Evolutionary conservation across 352 stramenopile species (phyloP), one percentile per base, ranked within the genome.

Genomic region (Pythium brachiatum): DNA sequence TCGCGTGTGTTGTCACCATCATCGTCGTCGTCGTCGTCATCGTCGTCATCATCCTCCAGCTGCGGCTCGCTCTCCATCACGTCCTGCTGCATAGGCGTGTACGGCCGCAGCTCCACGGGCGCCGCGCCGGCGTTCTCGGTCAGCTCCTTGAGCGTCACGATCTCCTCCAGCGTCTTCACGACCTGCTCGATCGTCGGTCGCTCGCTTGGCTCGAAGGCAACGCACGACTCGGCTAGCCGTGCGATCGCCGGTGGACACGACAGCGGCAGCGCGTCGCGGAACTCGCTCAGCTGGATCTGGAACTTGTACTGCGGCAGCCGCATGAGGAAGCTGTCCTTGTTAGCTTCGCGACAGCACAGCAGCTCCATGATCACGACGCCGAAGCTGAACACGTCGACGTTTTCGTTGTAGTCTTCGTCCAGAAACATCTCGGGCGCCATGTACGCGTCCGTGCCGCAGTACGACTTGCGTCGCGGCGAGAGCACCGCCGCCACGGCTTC

Each of bases 341-440:
- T 95, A 44, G 78, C 83, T 23, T 86, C 70, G 51, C 84, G 86
- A 43, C 86, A 92, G 71, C 86, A 95, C 25, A 94, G 57, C 53
- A 94, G 75, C 67, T 95, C 86, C 79, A 95, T 94, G n/a, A 95
- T 71, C 63, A 95, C 85, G 47, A 95, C 74, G 23, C 86, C 86
- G 53, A 89, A 92, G 68, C 83, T 92, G 60, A 93, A 95, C 27
- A 92, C 80, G 65, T 95, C 86, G 16, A 91, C 84, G 38, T 85
- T 90, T 20, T 92, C 82, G 60, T 91, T 83, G 67, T 93, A 93
- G 65, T 93, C 83, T 31, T 93, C 81, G 60, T 90, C 80, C 44
- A 93, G 69, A 54, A 93, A 91, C 80, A 93, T 91, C 59, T 93
- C 83, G 0, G 83, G 83, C 12, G 83, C 83, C 79, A 91, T 91